Evolutionary conservation across 140 eudicot species (phyloP), one percentile per base, ranked within the genome.

Genomic region (Anethum foeniculum): DNA sequence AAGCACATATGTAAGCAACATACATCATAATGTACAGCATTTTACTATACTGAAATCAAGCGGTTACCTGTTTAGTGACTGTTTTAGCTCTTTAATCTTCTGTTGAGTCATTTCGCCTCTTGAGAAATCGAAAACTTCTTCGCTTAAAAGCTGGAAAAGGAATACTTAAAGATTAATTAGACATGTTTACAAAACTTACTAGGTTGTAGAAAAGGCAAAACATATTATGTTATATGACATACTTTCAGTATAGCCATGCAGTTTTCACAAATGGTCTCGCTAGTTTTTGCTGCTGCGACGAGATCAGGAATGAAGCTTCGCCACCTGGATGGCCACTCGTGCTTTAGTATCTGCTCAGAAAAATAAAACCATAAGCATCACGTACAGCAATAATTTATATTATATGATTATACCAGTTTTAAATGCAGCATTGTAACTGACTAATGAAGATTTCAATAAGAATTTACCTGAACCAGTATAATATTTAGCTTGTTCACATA

Each of bases 101-200:
- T 87, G 97, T 76, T 92, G 99, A 36, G 99, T 95, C 99, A 95
- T 95, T 91, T 95, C 99, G 44, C 99, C 99, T 89, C 99, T 92
- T 77, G 99, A 95, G 87, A 95, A 95, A 86, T 95, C 99, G 51
- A 95, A 95, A 58, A 95, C 99, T 90, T 95, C 99, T 82, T 95
- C 99, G 83, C 99, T 95, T 79, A 95, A 56, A 80, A 95, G 99
- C 99, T 95, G 88, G 27, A n/a, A 79, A 79, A 43, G 4, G 75
- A 21, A 62, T 11, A 16, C 18, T 27, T n/a, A 30, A 30, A 21
- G 41, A 68, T 68, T 30, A 11, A 32, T 68, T 68, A 34, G n/a
- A 68, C 23, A 68, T 32, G 74, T 14, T 68, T 11, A 32, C 74
- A 32, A 68, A 11, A 30, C 14, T 6, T 9, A 67, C 74, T 28